These are phyloP conservation scores for Ophiosphaerella korrae DNA, from an alignment of 2,329 filamentous ascomycete genomes.

Conservation along the genomic window DNA sequence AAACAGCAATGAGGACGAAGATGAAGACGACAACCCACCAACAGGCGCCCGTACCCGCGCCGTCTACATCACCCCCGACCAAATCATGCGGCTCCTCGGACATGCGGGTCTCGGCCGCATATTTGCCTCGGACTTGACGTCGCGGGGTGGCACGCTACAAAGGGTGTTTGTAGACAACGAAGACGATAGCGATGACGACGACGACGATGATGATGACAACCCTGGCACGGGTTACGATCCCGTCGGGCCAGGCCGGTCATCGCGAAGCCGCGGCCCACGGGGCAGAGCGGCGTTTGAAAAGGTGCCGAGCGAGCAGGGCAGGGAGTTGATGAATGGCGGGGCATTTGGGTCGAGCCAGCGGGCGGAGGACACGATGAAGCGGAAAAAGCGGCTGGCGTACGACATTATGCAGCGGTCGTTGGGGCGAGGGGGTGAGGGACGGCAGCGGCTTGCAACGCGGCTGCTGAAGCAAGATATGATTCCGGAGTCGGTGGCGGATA, in stretches of 20 bases:
- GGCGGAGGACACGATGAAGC: conserved; percentile 58
- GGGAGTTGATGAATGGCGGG: conserved; percentile 79
- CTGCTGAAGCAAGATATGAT: conserved; percentile 78
- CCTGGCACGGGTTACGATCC: conserved; percentile 45
- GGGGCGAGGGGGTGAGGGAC: conserved; percentile 66
- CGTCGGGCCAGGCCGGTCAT: conserved; percentile 42
- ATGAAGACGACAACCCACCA: conserved; percentile 32
- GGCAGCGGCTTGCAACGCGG: conserved; percentile 65
- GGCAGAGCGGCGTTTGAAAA: conserved; percentile 70
- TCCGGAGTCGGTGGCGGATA: conserved; percentile 77
- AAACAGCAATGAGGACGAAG: conserved; percentile 31
- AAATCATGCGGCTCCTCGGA: conserved; percentile 61
- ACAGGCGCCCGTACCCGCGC: conserved; percentile 27
- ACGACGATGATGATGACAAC: conserved; percentile 48
- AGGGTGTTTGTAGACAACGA: conserved; percentile 42
- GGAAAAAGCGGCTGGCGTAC: conserved; percentile 65
- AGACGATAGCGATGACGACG: conserved; percentile 47
- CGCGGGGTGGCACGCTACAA: conserved; percentile 15
- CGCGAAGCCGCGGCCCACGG: conserved; percentile 49
- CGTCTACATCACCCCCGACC: conserved; percentile 52
- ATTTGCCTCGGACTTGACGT: conserved; percentile 46
- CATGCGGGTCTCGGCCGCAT: conserved; percentile 59
- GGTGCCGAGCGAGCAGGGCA: conserved; percentile 78
- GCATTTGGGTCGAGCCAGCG: conserved; percentile 73
- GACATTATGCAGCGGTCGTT: conserved; percentile 82